Base-by-base conservation (phyloP, 2,329 filamentous ascomycete species). In the Alternaria sp. region DNA sequence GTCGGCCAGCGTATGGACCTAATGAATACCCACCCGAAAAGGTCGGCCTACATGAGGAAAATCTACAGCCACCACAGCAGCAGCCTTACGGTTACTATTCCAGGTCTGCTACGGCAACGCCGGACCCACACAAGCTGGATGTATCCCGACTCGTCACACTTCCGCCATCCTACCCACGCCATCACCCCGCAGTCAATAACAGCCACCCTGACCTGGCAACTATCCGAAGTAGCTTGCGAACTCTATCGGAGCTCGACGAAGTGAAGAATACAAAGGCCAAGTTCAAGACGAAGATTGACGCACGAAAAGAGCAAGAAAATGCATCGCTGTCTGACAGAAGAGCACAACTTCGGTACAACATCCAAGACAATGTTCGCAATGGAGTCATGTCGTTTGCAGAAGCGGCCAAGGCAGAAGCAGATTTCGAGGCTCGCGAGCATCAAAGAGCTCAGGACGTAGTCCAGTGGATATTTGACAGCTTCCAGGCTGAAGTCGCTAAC, bases 181-280 rank as follows among this genome's bases (percentile, higher is more conserved):
- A 98, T 73, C 91, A 98, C 71, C 95, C 95, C 9, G 95, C 95
- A 0, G 92, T 98, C 16, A 97, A 97, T 77, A 99, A 98, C 74
- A 96, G 88, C 69, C 95, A 99, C 74, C 95, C 95, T 0, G 91
- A 96, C 66, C 85, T 99, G n/a, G 86, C 90, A 0, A 85, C 88
- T 2, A 94, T 92, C 48, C 89, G 95, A 51, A 88, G 85, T 3
- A 86, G 89, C 0, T 91, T 97, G 20, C 88, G 93, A 14, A 84
- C 85, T 1, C 81, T 97, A 41, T 91, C 89, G 54, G 89, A 95
- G 68, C 81, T 97, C 51, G 84, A 85, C 16, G 92, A 95, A 71
- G 81, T 94, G 5, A 86, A 90, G 59, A 84, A 83, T 0, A 90
- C 89, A 1, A 92, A 93, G 73, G 84, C 88, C 43, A 80, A 74